Percentiles rank a stretch among this genome's conserved stretches.
phyloP scores from a whole-genome alignment of 352 stramenopile genomes.

The Phytopythium chamaehyphon region DNA sequence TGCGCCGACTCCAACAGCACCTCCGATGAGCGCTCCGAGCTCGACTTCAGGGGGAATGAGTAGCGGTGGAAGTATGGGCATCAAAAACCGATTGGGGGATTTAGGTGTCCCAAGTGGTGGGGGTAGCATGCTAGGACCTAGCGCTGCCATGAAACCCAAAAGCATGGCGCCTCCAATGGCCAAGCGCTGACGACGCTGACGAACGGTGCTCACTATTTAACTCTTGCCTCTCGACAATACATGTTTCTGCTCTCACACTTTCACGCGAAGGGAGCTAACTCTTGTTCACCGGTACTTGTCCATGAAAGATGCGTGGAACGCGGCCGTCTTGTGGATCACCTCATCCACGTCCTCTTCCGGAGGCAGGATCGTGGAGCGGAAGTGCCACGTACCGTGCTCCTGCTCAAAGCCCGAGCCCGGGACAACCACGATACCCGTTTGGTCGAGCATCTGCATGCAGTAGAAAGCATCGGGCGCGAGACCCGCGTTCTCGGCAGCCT shows the following conservation, averaged over 20 bases:
- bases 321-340: constrained; percentile 93
- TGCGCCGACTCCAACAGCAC: background rate
- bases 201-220: background rate
- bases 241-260: constrained; percentile 1
- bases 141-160: constrained; percentile 25
- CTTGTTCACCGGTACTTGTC: constrained; percentile 81
- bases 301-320: constrained; percentile 97
- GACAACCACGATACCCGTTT: constrained; percentile 97
- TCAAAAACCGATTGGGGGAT: constrained; percentile 33
- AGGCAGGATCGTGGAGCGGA: constrained; percentile 99
- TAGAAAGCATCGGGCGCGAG: constrained; percentile 95
- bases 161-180: constrained; percentile 19
- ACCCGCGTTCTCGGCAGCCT: constrained; percentile 64
- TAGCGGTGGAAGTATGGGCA: constrained; percentile 15
- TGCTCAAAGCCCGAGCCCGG: constrained; percentile 98
- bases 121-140: constrained; percentile 2
- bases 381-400: constrained; percentile 95
- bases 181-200: constrained; percentile 16
- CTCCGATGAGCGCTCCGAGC: constrained; percentile 4
- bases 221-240: background rate
- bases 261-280: too few relatives aligned
- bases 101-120: constrained; percentile 16
- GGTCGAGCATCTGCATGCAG: constrained; percentile 94
- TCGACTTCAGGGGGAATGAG: background rate
- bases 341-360: constrained; percentile 93